Evolutionary conservation across 2,329 filamentous ascomycete species (phyloP).

Genomic region (Diaporthe australafricana): DNA sequence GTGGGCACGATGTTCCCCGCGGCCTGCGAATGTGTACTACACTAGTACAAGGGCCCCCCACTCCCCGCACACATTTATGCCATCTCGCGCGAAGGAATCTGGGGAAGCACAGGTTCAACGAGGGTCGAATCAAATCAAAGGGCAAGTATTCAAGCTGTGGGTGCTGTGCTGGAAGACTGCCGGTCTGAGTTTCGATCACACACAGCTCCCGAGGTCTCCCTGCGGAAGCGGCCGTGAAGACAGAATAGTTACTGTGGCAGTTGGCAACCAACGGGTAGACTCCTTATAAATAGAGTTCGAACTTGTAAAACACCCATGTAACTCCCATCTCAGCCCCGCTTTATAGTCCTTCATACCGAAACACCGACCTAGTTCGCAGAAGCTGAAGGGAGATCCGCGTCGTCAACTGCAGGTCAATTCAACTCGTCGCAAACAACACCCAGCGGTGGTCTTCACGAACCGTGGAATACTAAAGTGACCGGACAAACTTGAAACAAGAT

Average conservation of each 20-base stretch:
- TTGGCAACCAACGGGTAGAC: not conserved
- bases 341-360: slow-evolving; percentile 8
- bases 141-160: not conserved
- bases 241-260: not conserved
- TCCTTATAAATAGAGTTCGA: not conserved
- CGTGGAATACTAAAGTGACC: no score
- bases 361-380: not conserved
- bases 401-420: not conserved
- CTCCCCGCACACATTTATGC: not conserved
- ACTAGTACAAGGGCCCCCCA: not conserved
- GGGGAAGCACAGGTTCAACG: not conserved
- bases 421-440: not conserved
- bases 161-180: not conserved
- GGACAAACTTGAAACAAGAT: not conserved
- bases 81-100: not conserved
- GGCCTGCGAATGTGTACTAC: not conserved
- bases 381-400: not conserved
- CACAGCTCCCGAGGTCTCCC: not conserved
- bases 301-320: not conserved
- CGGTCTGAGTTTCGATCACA: not conserved
- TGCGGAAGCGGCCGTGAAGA: not conserved
- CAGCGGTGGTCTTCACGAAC: no score
- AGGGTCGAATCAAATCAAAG: not conserved
- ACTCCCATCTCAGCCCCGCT: slow-evolving; percentile 9
- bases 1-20: not conserved